Conservation (phyloP, 768 basidiomycete species). For the Hemileccinum impolitum region DNA sequence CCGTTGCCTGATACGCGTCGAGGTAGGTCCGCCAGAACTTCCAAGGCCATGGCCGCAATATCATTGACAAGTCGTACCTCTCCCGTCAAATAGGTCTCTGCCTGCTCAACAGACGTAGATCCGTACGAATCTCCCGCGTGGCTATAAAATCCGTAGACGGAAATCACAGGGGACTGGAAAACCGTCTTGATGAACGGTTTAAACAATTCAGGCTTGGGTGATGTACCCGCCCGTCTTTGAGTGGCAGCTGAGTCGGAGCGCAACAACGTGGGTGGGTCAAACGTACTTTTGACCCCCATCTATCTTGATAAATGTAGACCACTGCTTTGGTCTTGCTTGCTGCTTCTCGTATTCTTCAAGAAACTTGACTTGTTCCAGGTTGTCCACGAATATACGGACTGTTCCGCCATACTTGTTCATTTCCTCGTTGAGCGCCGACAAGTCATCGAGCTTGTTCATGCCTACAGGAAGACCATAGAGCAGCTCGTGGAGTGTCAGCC, state of each 20-base stretch:
- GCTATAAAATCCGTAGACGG: conserved; percentile 80
- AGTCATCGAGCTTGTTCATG: conserved; percentile 67
- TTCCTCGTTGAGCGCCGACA: conserved; percentile 57
- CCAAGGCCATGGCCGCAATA: conserved; percentile 56
- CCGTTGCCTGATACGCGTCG: conserved; percentile 33
- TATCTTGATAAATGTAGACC: conserved; percentile 81
- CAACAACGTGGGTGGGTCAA: neutral
- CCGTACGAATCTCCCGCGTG: conserved; percentile 78
- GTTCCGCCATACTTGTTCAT: conserved; percentile 53
- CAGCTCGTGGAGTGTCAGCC: conserved; percentile 46
- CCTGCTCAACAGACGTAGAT: conserved; percentile 64
- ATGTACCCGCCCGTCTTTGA: conserved; percentile 69
- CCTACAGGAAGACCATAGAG: conserved; percentile 77
- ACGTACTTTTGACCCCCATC: conserved; percentile 75
- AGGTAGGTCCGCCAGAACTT: conserved; percentile 39
- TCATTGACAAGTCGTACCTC: conserved; percentile 71
- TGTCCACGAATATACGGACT: conserved; percentile 71
- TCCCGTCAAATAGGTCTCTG: conserved; percentile 58
- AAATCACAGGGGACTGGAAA: conserved; percentile 51
- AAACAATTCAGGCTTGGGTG: conserved; percentile 51
- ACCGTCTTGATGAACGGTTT: conserved; percentile 50
- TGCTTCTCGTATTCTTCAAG: conserved; percentile 57
- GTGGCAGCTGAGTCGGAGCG: conserved; percentile 9
- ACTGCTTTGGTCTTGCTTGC: conserved; percentile 41
- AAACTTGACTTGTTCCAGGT: conserved; percentile 65